phyloP scores from a whole-genome alignment of 148 eudicot species.

The Chenopodium album region DNA sequence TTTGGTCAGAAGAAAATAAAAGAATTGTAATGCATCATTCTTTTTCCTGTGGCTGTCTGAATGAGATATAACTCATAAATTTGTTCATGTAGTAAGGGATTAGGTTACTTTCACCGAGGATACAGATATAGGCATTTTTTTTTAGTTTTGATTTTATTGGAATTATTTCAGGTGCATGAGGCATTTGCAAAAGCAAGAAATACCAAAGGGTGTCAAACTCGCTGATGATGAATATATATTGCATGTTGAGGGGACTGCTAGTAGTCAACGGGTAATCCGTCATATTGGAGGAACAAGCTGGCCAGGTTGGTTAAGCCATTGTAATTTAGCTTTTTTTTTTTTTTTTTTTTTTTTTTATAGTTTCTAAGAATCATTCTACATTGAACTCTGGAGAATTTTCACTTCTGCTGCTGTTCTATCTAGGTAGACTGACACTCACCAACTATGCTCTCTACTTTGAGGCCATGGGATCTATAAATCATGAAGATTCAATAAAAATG shows the following conservation, averaged over 20 bases:
- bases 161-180: constrained; percentile 52
- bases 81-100: background rate
- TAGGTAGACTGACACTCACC: constrained; percentile 90
- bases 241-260: constrained; percentile 87
- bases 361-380: background rate
- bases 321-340: background rate
- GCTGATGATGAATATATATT: constrained; percentile 84
- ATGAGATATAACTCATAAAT: background rate
- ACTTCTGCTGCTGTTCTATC: constrained; percentile 19
- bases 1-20: too few species aligned
- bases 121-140: background rate
- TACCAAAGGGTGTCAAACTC: constrained; percentile 62
- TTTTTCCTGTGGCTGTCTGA: background rate
- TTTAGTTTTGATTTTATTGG: background rate
- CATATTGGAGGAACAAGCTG: constrained; percentile 90
- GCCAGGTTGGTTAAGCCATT: constrained; percentile 58
- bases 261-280: constrained; percentile 76
- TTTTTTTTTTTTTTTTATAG: background rate
- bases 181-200: constrained; percentile 66
- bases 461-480: constrained; percentile 56
- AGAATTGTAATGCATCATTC: background rate
- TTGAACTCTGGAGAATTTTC: background rate
- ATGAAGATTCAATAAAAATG: constrained; percentile 66
- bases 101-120: background rate
- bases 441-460: constrained; percentile 95